These are phyloP conservation scores for Clonostachys rosea DNA, from an alignment of 2,329 filamentous ascomycete species.

Conservation along the genomic window DNA sequence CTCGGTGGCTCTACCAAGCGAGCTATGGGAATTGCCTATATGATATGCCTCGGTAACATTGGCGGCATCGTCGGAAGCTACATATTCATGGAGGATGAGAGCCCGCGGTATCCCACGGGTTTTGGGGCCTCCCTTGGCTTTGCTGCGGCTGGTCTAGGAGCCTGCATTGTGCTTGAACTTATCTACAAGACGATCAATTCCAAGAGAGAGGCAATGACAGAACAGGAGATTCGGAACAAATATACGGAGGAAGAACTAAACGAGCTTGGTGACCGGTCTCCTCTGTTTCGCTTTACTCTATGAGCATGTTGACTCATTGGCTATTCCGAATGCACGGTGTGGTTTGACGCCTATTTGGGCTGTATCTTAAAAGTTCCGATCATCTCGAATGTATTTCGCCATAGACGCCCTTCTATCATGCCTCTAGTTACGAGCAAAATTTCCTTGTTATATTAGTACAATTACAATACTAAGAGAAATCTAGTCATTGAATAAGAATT, in stretches of 20 bases:
- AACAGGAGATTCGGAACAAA: constrained; percentile 3
- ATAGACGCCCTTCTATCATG: too few relatives aligned
- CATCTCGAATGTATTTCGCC: too few relatives aligned
- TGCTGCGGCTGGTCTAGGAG: constrained; percentile 11
- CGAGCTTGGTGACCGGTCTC: constrained; percentile 1
- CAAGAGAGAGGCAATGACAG: constrained; percentile 9
- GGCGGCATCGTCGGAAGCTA: constrained; percentile 7
- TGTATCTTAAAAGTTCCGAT: too few relatives aligned
- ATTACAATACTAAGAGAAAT: too few relatives aligned
- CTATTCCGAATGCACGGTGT: too few relatives aligned
- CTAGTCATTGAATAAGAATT: too few relatives aligned
- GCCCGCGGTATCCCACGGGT: constrained; percentile 18
- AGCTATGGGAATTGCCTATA: constrained; percentile 6
- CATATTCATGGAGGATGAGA: constrained; percentile 10
- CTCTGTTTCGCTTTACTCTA: constrained; percentile 2
- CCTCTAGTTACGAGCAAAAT: too few relatives aligned
- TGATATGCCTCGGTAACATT: constrained; percentile 5
- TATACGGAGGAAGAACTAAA: neutral
- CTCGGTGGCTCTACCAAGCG: constrained; percentile 6
- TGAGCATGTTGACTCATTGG: neutral
- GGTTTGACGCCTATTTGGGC: too few relatives aligned
- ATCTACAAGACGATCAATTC: constrained; percentile 11
- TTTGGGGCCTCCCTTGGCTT: constrained; percentile 20
- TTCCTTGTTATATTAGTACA: too few relatives aligned
- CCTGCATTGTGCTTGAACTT: constrained; percentile 14